Evolutionary conservation across 176 grass and related monocot genomes (phyloP).

Genomic region (Melocanna baccifera): DNA sequence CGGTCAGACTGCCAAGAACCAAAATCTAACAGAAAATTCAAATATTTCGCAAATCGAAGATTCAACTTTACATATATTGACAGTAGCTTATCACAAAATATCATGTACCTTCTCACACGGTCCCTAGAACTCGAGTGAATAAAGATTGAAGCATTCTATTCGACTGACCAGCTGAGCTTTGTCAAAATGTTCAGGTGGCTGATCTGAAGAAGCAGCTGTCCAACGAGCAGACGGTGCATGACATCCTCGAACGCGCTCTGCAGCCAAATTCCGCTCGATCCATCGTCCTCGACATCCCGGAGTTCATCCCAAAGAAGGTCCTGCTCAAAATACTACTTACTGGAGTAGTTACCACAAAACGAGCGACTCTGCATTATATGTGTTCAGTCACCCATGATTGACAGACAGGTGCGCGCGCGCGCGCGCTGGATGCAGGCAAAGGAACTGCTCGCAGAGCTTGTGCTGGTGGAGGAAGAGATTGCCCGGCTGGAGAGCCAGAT

Average conservation of each 20-base stretch:
- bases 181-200: conserved; percentile 29
- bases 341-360: no score
- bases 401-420: neutral
- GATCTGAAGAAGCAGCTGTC: conserved; percentile 44
- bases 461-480: conserved; percentile 92
- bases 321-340: neutral
- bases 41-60: no score
- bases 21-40: no score
- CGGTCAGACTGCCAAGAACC: no score
- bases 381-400: neutral
- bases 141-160: no score
- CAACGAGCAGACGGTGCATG: conserved; percentile 60
- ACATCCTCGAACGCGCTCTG: conserved; percentile 52
- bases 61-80: no score
- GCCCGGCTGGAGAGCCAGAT: conserved; percentile 68
- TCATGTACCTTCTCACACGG: no score
- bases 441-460: conserved; percentile 79
- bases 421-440: conserved; percentile 43
- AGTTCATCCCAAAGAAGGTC: conserved; percentile 55
- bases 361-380: neutral
- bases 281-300: conserved; percentile 31
- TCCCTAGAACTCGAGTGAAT: neutral
- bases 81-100: no score
- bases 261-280: neutral
- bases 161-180: no score